Conservation (phyloP, 73 alveolate genomes). For the Symbiodinium natans region DNA sequence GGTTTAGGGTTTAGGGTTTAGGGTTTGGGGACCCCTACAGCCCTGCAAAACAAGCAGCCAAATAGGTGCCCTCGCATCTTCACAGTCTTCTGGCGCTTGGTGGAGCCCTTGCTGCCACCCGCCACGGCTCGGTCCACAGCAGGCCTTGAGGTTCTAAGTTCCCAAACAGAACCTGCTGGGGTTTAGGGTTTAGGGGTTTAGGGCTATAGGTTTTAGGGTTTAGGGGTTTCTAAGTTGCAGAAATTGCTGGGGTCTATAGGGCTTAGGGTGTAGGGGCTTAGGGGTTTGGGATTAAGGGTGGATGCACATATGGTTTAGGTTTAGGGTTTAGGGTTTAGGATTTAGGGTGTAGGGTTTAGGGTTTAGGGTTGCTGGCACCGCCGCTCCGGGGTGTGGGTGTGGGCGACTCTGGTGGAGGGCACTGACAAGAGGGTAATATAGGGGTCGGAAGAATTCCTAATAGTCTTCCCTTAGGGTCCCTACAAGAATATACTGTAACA, state of each 20-base stretch:
- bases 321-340: not conserved
- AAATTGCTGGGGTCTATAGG: not conserved
- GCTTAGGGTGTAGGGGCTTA: not conserved
- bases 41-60: not conserved
- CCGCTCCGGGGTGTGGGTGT: no score
- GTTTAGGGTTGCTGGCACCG: not conserved
- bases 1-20: no score
- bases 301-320: not conserved
- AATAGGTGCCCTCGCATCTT: slow-evolving; percentile 53
- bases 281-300: not conserved
- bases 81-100: slow-evolving; percentile 62
- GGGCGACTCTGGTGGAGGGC: no score
- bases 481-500: no score
- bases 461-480: no score
- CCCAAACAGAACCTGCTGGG: not conserved
- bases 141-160: no score
- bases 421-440: not conserved
- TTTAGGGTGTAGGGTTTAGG: not conserved
- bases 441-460: not conserved
- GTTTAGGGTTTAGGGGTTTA: not conserved
- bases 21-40: no score
- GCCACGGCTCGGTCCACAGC: slow-evolving; percentile 18
- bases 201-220: no score
- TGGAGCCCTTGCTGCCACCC: slow-evolving; percentile 77
- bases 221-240: no score